Base-by-base conservation (phyloP, 2,329 filamentous ascomycete species). In the Grosmannia clavigera region DNA sequence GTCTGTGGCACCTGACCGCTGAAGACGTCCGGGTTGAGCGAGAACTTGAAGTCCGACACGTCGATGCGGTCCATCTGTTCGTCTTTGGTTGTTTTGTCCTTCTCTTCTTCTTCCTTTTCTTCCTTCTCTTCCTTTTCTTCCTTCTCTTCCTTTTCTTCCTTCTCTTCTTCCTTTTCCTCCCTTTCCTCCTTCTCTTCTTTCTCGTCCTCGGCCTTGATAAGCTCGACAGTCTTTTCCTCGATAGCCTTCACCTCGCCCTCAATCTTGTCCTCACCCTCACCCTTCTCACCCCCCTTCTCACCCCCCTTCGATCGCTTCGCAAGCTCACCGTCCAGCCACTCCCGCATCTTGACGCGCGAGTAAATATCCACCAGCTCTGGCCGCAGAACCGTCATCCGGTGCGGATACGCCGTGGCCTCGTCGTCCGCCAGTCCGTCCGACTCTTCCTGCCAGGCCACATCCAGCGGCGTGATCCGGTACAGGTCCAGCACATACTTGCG, bases 401-500 rank as follows among this genome's bases (percentile, higher is more conserved):
- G 94, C 54, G 94, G 94, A 70, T 99, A 99, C 61, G 81, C 77
- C 58, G 76, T 74, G 33, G 33, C 33, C 59, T 76, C 70, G 63
- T 48, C 59, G 9, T 79, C 76, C 59, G 74, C 72, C 50, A 50
- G 57, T 22, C 35, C 43, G 19, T 76, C 78, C 66, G 83, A 79
- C 70, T 92, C 86, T 66, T 99, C 92, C 66, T 96, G 80, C 92
- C 95, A 99, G 27, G 81, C 74, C 60, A 96, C 85, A 72, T 99
- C 94, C 61, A 97, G 76, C 6, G 94, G 94, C 3, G 94, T 95
- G 64, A 97, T 87, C 61, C 94, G 85, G 77, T 99, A 99, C 58
- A 99, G 77, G 68, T 99, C 94, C 57, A 99, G 82, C n/a, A 96
- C 90, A 70, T 99, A 99, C 72, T 96, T 96, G 67, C 94, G 84